These are phyloP conservation scores for Vanrija sp. DNA, from an alignment of 1,284 basidiomycete species.

Conservation along the genomic window DNA sequence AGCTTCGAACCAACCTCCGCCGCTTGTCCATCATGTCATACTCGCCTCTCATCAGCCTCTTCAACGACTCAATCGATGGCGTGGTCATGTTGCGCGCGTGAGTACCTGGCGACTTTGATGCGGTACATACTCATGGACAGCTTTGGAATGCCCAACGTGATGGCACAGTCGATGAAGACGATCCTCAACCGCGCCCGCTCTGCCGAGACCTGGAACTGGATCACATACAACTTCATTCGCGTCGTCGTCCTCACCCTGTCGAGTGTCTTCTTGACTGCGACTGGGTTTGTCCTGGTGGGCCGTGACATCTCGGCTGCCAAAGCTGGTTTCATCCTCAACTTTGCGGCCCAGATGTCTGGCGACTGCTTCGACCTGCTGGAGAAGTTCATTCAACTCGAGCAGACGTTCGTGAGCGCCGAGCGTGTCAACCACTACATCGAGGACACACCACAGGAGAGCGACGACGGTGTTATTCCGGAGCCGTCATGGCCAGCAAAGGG, in stretches of 20 bases:
- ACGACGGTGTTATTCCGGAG: conserved; percentile 41
- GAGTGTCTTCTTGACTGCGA: conserved; percentile 35
- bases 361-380: conserved; percentile 38
- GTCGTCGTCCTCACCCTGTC: conserved; percentile 30
- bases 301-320: conserved; percentile 44
- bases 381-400: conserved; percentile 26
- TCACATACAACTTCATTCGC: conserved; percentile 39
- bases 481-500: conserved; percentile 65
- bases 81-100: conserved; percentile 50
- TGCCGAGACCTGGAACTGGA: conserved; percentile 33
- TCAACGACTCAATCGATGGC: conserved; percentile 50
- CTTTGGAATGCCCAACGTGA: conserved; percentile 39
- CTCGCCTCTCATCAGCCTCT: conserved; percentile 50
- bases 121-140: background rate
- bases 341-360: conserved; percentile 42
- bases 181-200: conserved; percentile 38
- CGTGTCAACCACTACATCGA: conserved; percentile 48
- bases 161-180: conserved; percentile 35
- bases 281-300: conserved; percentile 50
- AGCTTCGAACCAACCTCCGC: conserved; percentile 41
- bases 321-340: conserved; percentile 51
- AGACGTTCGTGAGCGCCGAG: conserved; percentile 48
- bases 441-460: conserved; percentile 28
- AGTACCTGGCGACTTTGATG: conserved; percentile 6
- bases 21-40: conserved; percentile 42